Evolutionary conservation across 441 rosid species (phyloP).

Genomic region (Gossypium davidsonii): DNA sequence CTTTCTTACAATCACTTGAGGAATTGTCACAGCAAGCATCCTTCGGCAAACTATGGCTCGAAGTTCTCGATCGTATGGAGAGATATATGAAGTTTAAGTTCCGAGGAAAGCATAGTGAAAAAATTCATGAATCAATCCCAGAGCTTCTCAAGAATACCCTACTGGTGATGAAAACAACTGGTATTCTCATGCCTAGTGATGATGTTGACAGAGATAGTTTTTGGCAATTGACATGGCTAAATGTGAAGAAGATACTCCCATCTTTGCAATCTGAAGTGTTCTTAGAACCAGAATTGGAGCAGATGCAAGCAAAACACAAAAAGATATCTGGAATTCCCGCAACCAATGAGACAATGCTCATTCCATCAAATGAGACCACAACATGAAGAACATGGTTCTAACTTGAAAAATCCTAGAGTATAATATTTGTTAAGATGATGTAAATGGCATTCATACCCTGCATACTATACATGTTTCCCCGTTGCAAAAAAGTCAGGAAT

Average conservation of each 20-base stretch:
- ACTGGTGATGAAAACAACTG: constrained; percentile 59
- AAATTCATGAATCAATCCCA: constrained; percentile 51
- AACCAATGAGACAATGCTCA: constrained; percentile 11
- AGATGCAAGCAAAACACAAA: constrained; percentile 35
- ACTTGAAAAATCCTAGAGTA: neutral
- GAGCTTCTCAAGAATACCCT: constrained; percentile 65
- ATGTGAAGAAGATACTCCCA: constrained; percentile 52
- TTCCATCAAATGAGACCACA: constrained; percentile 24
- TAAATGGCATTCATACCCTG: neutral
- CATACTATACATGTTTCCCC: neutral
- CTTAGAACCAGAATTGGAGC: constrained; percentile 43
- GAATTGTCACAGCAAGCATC: constrained; percentile 54
- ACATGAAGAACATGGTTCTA: constrained; percentile 14
- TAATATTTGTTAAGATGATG: constrained; percentile 8
- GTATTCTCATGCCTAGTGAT: constrained; percentile 49
- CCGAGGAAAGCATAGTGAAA: constrained; percentile 52
- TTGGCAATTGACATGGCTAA: constrained; percentile 67
- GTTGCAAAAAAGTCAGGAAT: neutral
- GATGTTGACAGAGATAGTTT: constrained; percentile 61
- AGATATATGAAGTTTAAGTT: constrained; percentile 46
- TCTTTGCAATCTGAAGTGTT: constrained; percentile 54
- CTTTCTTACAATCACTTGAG: constrained; percentile 52
- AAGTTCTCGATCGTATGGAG: constrained; percentile 54
- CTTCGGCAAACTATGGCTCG: constrained; percentile 64
- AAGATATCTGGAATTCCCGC: constrained; percentile 19